Evolutionary conservation across 306 rosid species (phyloP), one percentile per base, ranked within the genome.

Genomic region (Cucurbita maxima): DNA sequence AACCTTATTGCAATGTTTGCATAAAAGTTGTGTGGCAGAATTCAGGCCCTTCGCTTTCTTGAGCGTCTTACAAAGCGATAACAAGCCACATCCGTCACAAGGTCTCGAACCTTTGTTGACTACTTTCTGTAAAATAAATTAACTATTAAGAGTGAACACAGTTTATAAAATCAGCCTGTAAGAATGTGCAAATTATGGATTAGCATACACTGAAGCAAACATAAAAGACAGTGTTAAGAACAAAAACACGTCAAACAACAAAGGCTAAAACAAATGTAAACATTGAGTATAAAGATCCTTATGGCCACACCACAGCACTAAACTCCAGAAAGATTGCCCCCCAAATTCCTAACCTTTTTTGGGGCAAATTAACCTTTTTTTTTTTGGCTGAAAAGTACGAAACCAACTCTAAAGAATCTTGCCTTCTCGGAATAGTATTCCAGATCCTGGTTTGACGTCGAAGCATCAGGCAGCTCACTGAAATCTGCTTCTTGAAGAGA

Each of bases 1-100:
- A 60, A 94, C 99, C 99, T 94, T 94, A 47, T 74, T 79, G 82
- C 98, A 94, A 82, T 84, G 87, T 86, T 79, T 94, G 79, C 98
- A 94, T 36, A 85, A 79, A 77, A 83, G 82, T 58, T 80, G 89
- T 56, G 83, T 76, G 54, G 71, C 72, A 75, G 79, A 55, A 77
- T 73, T 79, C 48, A 82, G 79, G 58, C 83, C 90, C 81, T 86
- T 94, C 52, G 78, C 69, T 79, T 82, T 94, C 80, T 84, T 87
- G 83, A 85, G 72, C 50, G 80, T 79, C 81, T 87, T 94, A 81
- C 80, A 81, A 48, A 85, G 87, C 56, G 77, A 71, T 47, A 80
- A 57, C 77, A 86, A 76, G 76, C 87, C 87, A 83, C 98, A 94
- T 73, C 96, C 89, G 68, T 86, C 89, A 76, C 99, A 94, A 59